A percentile compares a stretch with the other conserved stretches of the same genome.
phyloP scores from a whole-genome alignment of 1,139 yeast genomes.

The Candida sp. region DNA sequence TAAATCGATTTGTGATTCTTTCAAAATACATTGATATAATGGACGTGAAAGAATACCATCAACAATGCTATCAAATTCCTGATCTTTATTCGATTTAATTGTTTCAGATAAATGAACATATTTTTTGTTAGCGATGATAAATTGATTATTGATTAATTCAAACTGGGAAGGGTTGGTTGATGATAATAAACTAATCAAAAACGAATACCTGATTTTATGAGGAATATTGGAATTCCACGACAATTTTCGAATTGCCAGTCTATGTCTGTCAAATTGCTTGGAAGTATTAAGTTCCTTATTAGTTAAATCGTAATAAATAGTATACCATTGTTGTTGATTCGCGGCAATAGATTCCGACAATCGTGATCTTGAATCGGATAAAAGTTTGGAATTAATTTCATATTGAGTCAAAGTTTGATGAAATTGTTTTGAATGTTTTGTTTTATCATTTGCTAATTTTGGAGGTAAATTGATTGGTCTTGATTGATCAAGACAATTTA shows the following conservation, averaged over 20 bases:
- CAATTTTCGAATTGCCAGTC: conserved; percentile 28
- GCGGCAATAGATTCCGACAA: conserved; percentile 14
- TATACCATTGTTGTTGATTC: conserved; percentile 27
- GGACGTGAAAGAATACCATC: conserved; percentile 26
- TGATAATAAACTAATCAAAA: conserved; percentile 23
- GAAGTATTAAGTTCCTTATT: conserved; percentile 16
- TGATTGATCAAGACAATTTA: conserved; percentile 37
- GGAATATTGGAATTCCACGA: conserved; percentile 41
- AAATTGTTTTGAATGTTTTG: conserved; percentile 39
- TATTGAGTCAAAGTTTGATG: conserved; percentile 28
- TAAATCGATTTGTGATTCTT: conserved; percentile 12
- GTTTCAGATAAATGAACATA: conserved; percentile 22
- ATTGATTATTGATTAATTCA: conserved; percentile 14
- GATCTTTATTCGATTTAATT: conserved; percentile 27
- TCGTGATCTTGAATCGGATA: conserved; percentile 19
- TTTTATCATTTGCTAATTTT: conserved; percentile 29
- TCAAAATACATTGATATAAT: conserved; percentile 22
- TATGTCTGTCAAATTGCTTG: conserved; percentile 26
- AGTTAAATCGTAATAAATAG: conserved; percentile 13
- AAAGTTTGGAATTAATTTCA: conserved; percentile 23
- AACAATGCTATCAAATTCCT: conserved; percentile 30
- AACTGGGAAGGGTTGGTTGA: conserved; percentile 12
- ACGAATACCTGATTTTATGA: conserved; percentile 21
- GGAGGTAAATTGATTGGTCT: conserved; percentile 49
- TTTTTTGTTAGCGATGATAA: conserved; percentile 17